Percentiles rank a stretch among this genome's conserved stretches.
Evolutionary conservation across 2,329 filamentous ascomycete genomes (phyloP).

Genomic region (Penicillium olsonii): DNA sequence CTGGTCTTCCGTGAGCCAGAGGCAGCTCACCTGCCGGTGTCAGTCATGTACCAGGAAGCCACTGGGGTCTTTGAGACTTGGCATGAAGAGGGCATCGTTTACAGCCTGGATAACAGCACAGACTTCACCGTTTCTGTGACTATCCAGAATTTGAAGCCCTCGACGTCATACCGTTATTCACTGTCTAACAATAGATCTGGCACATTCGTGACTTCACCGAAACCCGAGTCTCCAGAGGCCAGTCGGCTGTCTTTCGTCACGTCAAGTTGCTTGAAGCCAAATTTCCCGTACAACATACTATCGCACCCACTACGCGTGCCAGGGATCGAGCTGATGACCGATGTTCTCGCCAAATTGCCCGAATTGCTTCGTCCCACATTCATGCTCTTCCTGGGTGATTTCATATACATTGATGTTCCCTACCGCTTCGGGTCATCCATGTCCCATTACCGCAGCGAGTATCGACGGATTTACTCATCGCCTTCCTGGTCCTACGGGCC

Average conservation of each 20-base stretch:
- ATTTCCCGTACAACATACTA: conserved; percentile 85
- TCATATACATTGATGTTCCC: conserved; percentile 71
- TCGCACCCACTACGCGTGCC: conserved; percentile 80
- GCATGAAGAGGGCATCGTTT: conserved; percentile 65
- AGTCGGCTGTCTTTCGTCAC: conserved; percentile 86
- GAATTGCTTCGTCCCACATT: conserved; percentile 54
- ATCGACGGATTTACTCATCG: conserved; percentile 92
- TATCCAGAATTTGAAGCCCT: conserved; percentile 67
- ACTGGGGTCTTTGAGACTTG: conserved; percentile 49
- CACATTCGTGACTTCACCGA: conserved; percentile 76
- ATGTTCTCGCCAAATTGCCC: conserved; percentile 69
- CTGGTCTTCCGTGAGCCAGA: conserved; percentile 85
- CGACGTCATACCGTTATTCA: conserved; percentile 77
- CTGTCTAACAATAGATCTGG: conserved; percentile 86
- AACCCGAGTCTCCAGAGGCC: conserved; percentile 62
- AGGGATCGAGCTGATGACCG: conserved; percentile 74
- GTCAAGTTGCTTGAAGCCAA: conserved; percentile 87
- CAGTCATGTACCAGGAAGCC: conserved; percentile 60
- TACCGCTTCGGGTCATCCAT: conserved; percentile 69
- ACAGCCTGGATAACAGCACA: conserved; percentile 69
- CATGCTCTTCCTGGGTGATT: conserved; percentile 61
- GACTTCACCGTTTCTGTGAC: conserved; percentile 77
- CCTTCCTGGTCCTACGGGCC: conserved; percentile 73
- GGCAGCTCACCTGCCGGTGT: conserved; percentile 71
- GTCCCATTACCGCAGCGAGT: conserved; percentile 84